A percentile compares a stretch with the other conserved stretches of the same genome.
phyloP scores from a whole-genome alignment of 176 grass and related monocot genomes.

The Oryza nivara region DNA sequence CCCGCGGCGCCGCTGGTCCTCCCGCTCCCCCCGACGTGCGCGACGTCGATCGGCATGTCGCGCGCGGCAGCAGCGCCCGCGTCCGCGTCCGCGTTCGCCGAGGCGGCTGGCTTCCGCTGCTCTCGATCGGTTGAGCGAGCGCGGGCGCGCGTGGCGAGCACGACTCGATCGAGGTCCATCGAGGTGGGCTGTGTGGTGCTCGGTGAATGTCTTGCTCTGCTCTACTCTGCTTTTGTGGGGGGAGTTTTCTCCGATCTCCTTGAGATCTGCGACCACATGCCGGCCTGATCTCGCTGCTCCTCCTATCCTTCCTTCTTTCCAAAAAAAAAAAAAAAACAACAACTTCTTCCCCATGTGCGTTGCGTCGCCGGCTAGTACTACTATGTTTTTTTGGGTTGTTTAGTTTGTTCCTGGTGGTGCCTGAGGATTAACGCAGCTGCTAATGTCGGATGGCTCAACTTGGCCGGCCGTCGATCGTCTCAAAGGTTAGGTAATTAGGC shows the following conservation, averaged over 20 bases:
- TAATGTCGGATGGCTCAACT: background rate
- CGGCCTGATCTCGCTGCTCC: background rate
- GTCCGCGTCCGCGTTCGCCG: too few relatives aligned
- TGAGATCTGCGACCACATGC: slow-evolving; percentile 47
- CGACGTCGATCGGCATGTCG: background rate
- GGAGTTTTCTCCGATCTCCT: background rate
- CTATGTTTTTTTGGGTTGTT: too few relatives aligned
- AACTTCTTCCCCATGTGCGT: slow-evolving; percentile 13
- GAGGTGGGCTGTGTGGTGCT: slow-evolving; percentile 10
- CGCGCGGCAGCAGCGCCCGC: too few relatives aligned
- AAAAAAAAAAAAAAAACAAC: too few relatives aligned
- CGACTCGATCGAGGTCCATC: slow-evolving; percentile 37
- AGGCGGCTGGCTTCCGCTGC: background rate
- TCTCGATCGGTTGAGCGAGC: background rate
- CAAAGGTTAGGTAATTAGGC: slow-evolving; percentile 1
- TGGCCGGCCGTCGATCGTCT: background rate
- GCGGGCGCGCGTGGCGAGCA: background rate
- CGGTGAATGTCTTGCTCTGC: background rate
- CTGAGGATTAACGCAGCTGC: slow-evolving; percentile 34
- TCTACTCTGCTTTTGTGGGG: background rate
- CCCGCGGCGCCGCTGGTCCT: background rate
- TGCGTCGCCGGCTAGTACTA: background rate
- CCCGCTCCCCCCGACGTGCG: background rate
- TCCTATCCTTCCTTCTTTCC: background rate
- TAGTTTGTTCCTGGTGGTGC: background rate